Evolutionary conservation across 306 rosid species (phyloP).

Genomic region (Ammopiptanthus mongolicus): DNA sequence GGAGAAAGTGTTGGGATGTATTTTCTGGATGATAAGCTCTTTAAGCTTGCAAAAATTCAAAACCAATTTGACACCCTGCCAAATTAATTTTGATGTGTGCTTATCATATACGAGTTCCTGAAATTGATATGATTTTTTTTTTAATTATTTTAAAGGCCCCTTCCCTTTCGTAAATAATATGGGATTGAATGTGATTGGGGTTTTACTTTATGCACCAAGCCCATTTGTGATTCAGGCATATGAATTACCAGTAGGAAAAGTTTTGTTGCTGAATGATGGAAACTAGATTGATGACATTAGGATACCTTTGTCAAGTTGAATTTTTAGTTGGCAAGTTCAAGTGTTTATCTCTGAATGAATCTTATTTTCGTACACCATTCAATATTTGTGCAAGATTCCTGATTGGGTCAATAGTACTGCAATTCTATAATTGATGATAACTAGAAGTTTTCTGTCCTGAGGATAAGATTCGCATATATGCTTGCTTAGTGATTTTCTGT

Average conservation of each 20-base stretch:
- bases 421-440: background rate
- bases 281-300: background rate
- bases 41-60: background rate
- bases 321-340: background rate
- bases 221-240: background rate
- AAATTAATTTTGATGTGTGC: background rate
- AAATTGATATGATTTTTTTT: background rate
- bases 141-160: background rate
- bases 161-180: background rate
- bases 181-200: background rate
- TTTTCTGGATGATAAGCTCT: slow-evolving; percentile 3
- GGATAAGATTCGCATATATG: background rate
- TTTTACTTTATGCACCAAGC: background rate
- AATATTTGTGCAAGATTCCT: background rate
- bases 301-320: background rate
- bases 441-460: background rate
- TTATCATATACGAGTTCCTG: background rate
- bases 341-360: background rate
- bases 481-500: background rate
- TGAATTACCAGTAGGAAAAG: background rate
- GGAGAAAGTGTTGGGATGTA: background rate
- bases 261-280: background rate
- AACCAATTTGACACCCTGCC: background rate
- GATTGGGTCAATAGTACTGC: too few relatives aligned
- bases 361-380: background rate